These are phyloP conservation scores for Dictyostelium purpureum DNA, from an alignment of 78 protist genomes.

Conservation along the genomic window DNA sequence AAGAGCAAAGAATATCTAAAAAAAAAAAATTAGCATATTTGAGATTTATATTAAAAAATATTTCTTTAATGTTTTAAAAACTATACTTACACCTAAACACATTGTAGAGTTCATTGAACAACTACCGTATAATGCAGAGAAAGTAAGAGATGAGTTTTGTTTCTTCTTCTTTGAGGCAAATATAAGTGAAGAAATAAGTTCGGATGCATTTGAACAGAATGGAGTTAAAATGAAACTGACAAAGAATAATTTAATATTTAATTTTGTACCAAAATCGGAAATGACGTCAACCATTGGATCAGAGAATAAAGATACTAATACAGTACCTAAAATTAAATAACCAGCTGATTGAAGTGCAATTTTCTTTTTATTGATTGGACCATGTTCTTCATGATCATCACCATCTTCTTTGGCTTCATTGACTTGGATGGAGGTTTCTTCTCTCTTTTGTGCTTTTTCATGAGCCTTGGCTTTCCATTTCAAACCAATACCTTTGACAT, in stretches of 20 bases:
- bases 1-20: constrained; percentile 58
- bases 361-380: constrained; percentile 37
- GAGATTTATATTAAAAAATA: neutral
- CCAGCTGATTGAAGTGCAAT: constrained; percentile 2
- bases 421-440: constrained; percentile 34
- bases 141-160: constrained; percentile 73
- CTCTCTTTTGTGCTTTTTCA: neutral
- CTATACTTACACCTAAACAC: constrained; percentile 84
- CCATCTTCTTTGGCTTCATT: constrained; percentile 52
- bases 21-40: neutral
- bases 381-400: constrained; percentile 75
- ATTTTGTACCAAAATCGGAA: constrained; percentile 54
- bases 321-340: constrained; percentile 78
- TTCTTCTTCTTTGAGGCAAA: constrained; percentile 83
- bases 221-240: constrained; percentile 90
- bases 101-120: constrained; percentile 92
- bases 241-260: constrained; percentile 80
- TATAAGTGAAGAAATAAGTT: constrained; percentile 76
- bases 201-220: constrained; percentile 88
- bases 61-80: neutral
- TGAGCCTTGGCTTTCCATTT: constrained; percentile 54
- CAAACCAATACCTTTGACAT: constrained; percentile 51
- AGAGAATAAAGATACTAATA: constrained; percentile 84
- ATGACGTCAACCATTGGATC: constrained; percentile 94
- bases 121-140: constrained; percentile 83